phyloP scores from a whole-genome alignment of 1,284 basidiomycete species.

The Cutaneotrichosporon daszewskae region DNA sequence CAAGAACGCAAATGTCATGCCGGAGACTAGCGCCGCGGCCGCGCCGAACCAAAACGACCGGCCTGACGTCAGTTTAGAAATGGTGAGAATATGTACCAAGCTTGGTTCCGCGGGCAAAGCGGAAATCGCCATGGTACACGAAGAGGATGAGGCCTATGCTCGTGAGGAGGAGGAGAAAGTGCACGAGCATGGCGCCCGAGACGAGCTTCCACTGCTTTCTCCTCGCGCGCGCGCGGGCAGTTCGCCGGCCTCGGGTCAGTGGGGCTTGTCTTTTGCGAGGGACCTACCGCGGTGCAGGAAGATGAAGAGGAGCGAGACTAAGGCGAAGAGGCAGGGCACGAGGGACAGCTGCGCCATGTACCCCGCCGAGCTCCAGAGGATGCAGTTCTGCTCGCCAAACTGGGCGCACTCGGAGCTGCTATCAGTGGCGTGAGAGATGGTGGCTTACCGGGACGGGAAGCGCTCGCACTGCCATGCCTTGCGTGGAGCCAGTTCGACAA shows the following conservation, averaged over 20 bases:
- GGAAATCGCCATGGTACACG: conserved; percentile 39
- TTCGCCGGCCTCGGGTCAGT: conserved; percentile 29
- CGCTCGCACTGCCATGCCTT: conserved; percentile 29
- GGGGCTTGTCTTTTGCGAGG: not conserved
- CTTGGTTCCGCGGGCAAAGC: conserved; percentile 38
- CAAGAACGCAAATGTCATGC: conserved; percentile 31
- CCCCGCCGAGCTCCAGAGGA: conserved; percentile 40
- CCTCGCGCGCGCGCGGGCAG: conserved; percentile 41
- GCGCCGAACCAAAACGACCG: conserved; percentile 42
- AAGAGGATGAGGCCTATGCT: conserved; percentile 41
- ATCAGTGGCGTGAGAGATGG: not conserved
- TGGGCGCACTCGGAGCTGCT: conserved; percentile 42
- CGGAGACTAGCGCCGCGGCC: conserved; percentile 36
- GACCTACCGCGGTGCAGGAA: conserved; percentile 41
- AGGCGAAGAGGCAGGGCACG: conserved; percentile 41
- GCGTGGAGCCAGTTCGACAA: not conserved
- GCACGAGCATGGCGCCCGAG: conserved; percentile 43
- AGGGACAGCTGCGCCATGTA: conserved; percentile 45
- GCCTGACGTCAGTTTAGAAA: conserved; percentile 20
- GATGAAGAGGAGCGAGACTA: conserved; percentile 45
- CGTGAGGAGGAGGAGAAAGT: conserved; percentile 38
- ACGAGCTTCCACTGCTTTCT: conserved; percentile 48
- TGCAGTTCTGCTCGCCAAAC: conserved; percentile 46
- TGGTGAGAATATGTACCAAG: conserved; percentile 27
- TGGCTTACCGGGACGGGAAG: conserved; percentile 39